Evolutionary conservation across 1,284 basidiomycete species (phyloP).

Genomic region (Phylloboletellus chloephorus): DNA sequence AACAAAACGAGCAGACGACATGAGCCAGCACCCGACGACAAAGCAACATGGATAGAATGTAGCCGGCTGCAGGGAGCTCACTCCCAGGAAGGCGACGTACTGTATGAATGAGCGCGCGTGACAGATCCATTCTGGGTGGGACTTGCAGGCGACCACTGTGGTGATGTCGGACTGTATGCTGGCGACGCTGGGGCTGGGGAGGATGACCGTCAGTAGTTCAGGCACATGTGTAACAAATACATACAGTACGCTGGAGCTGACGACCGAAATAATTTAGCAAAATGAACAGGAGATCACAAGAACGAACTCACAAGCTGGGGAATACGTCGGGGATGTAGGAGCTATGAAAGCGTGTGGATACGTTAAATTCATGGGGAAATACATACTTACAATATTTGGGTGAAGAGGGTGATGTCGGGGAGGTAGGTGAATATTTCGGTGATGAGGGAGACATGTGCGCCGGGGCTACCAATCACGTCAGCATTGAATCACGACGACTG

Average conservation of each 20-base stretch:
- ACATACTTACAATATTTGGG: constrained; percentile 76
- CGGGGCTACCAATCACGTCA: constrained; percentile 42
- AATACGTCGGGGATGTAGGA: constrained; percentile 80
- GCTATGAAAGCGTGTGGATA: constrained; percentile 41
- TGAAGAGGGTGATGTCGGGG: constrained; percentile 77
- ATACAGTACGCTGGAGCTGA: constrained; percentile 69
- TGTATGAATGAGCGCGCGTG: constrained; percentile 41
- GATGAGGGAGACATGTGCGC: constrained; percentile 79
- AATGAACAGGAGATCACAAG: background rate
- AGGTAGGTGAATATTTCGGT: constrained; percentile 82
- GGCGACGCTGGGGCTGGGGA: constrained; percentile 71
- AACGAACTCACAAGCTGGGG: constrained; percentile 67
- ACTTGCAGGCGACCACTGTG: constrained; percentile 75
- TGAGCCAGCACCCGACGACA: constrained; percentile 11
- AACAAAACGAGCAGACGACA: constrained; percentile 5
- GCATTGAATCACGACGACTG: constrained; percentile 4
- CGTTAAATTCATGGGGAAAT: background rate
- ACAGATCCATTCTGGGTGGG: constrained; percentile 55
- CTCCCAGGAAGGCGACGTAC: constrained; percentile 55
- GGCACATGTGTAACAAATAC: constrained; percentile 24
- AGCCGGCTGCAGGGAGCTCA: constrained; percentile 26
- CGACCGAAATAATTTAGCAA: constrained; percentile 20
- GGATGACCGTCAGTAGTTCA: constrained; percentile 14
- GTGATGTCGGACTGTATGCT: constrained; percentile 78
- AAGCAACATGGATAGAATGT: constrained; percentile 12